Conservation (phyloP, 495 filamentous ascomycete species). For the Darksidea phi region DNA sequence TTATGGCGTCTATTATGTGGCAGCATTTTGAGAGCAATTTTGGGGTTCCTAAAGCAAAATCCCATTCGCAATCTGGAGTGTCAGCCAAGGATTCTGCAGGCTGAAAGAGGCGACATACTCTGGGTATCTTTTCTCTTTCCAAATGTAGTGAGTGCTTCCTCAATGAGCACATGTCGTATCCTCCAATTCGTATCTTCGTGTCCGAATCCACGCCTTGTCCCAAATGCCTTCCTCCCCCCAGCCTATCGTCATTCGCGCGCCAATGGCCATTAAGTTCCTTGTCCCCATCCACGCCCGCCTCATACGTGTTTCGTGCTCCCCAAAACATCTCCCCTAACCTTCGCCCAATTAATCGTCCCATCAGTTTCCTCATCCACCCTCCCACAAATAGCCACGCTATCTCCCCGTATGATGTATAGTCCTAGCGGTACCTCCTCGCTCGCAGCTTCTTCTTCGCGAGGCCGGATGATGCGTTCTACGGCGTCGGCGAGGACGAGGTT, state of each 20-base stretch:
- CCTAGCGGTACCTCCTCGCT: slow-evolving; percentile 81
- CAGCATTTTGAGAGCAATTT: not conserved
- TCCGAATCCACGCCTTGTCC: not conserved
- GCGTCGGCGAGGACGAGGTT: slow-evolving; percentile 86
- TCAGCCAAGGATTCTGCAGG: not conserved
- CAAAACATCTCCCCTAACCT: slow-evolving; percentile 82
- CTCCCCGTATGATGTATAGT: slow-evolving; percentile 87
- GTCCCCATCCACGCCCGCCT: too few relatives aligned
- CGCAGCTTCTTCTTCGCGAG: slow-evolving; percentile 74
- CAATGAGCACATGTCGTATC: not conserved
- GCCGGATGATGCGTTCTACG: slow-evolving; percentile 84
- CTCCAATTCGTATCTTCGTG: not conserved
- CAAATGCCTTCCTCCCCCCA: not conserved
- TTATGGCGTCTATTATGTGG: not conserved
- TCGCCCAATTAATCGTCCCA: slow-evolving; percentile 81
- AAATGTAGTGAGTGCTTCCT: not conserved
- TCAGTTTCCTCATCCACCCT: slow-evolving; percentile 87
- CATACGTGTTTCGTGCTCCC: slow-evolving; percentile 76
- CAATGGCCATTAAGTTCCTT: not conserved
- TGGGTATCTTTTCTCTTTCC: not conserved
- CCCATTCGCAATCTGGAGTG: not conserved
- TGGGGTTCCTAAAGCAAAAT: not conserved
- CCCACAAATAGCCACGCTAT: slow-evolving; percentile 90
- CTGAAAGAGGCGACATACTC: not conserved
- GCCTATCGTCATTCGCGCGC: not conserved